Evolutionary conservation across 805 yeast genomes (phyloP), one percentile per base, ranked within the genome.

Genomic region (Zygoascus flipseniorum): DNA sequence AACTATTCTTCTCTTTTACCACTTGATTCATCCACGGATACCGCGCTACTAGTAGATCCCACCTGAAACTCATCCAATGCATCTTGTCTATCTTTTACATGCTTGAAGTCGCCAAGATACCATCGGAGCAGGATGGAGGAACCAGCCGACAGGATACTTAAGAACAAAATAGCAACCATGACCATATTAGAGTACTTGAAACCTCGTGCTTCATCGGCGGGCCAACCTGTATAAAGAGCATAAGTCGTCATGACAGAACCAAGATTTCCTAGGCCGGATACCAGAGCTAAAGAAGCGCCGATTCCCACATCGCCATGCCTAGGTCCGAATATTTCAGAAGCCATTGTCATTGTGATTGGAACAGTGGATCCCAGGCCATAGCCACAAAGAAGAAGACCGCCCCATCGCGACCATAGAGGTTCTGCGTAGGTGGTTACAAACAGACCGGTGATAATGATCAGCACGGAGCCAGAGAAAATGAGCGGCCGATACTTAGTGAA

Each of bases 301-400:
- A 82, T 75, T 8, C 96, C 96, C 48, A 88, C 82, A 62, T 87
- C 93, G 28, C 95, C 95, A 63, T 88, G 83, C 47, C 78, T 73
- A 10, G 78, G 75, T 6, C 76, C 78, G 72, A 87, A 84, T 48
- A 86, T 84, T 62, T 85, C 90, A 0, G 90, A 81, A 0, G 89
- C 69, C 85, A 86, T 80, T 1, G 95, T 79, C 95, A 88, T 88
- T 62, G 83, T 77, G 41, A 85, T 87, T 28, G 96, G 96, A 13
- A 87, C 95, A 0, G 96, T 88, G 19, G 96, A 93, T 10, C 96
- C 96, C 49, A 88, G 75, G 0, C 96, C 96, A 60, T 83, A 85
- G 0, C 96, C 96, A 6, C 87, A 82, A 63, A 88, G 81, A 56
- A 88, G 73, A 51, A 88, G 73, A 0, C 96, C 96, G 8, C 81